A percentile compares a stretch with the other conserved stretches of the same genome.
Evolutionary conservation across 805 yeast species (phyloP).

Genomic region (Barnettozyma siamensis): DNA sequence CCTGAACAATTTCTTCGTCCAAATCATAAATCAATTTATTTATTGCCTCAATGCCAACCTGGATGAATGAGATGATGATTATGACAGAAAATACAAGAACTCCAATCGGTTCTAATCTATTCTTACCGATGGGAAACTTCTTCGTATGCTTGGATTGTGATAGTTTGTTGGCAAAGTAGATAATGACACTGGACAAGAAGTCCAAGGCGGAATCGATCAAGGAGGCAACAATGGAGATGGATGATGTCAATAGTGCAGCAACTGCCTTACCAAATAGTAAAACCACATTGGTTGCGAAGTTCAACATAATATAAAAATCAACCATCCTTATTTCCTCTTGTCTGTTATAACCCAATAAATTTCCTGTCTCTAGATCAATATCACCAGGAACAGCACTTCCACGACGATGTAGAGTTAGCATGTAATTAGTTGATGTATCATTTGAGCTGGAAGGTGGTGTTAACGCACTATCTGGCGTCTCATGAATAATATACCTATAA

Average conservation of each 20-base stretch:
- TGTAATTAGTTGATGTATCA: background rate
- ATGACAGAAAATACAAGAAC: conserved; percentile 67
- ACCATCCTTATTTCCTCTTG: conserved; percentile 41
- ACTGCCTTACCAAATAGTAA: conserved; percentile 54
- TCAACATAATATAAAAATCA: conserved; percentile 55
- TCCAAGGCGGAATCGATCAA: conserved; percentile 73
- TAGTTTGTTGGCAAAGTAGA: conserved; percentile 51
- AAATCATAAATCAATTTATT: conserved; percentile 36
- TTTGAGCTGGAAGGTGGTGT: background rate
- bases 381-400: conserved; percentile 53
- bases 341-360: conserved; percentile 42
- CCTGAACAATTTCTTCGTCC: conserved; percentile 36
- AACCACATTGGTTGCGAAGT: conserved; percentile 53
- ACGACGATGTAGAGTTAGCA: conserved; percentile 11
- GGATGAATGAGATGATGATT: conserved; percentile 65
- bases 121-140: conserved; percentile 64
- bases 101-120: conserved; percentile 73
- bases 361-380: conserved; percentile 52
- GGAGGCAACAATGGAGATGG: conserved; percentile 74
- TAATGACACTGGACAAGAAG: conserved; percentile 67
- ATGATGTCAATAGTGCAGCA: conserved; percentile 58
- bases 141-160: conserved; percentile 43
- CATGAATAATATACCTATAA: no score
- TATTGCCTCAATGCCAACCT: conserved; percentile 62
- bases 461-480: no score